These are phyloP conservation scores for Phytophthora citricola DNA, from an alignment of 352 stramenopile genomes.

Conservation along the genomic window DNA sequence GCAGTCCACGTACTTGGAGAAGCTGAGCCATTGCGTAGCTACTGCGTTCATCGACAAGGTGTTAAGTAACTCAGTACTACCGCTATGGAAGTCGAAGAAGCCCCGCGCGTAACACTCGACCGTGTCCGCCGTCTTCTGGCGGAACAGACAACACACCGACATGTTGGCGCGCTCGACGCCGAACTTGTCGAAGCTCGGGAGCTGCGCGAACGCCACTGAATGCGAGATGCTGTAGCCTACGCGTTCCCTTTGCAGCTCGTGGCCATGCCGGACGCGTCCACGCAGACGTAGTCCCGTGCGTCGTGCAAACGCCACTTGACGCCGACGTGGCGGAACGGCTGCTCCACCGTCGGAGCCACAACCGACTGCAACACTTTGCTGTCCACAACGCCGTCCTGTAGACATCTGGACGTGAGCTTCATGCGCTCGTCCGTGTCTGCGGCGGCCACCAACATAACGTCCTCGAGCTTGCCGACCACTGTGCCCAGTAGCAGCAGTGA, in stretches of 20 bases:
- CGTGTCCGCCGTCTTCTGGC: constrained; percentile 39
- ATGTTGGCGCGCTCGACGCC: constrained; percentile 67
- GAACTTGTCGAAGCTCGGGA: constrained; percentile 67
- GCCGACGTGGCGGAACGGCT: constrained; percentile 62
- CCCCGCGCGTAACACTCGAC: constrained; percentile 62
- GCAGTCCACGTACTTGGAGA: constrained; percentile 43
- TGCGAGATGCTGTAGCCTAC: constrained; percentile 46
- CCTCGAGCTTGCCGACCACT: constrained; percentile 30
- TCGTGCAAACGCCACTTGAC: constrained; percentile 67
- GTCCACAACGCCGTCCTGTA: constrained; percentile 53
- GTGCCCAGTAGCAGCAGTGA: constrained; percentile 40
- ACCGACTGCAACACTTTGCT: constrained; percentile 64
- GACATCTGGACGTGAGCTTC: constrained; percentile 50
- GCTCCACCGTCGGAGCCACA: constrained; percentile 37
- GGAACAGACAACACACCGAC: constrained; percentile 58
- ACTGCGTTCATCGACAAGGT: constrained; percentile 44
- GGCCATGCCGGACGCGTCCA: constrained; percentile 38
- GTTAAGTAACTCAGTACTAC: constrained; percentile 53
- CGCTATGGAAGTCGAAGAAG: constrained; percentile 48
- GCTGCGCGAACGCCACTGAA: constrained; percentile 39
- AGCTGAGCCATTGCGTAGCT: constrained; percentile 51
- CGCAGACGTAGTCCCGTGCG: constrained; percentile 59
- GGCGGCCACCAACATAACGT: constrained; percentile 37
- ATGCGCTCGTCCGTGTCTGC: constrained; percentile 51
- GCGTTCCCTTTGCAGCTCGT: constrained; percentile 22